phyloP scores from a whole-genome alignment of 345 rosid genomes.

The Ailanthus altissimus region DNA sequence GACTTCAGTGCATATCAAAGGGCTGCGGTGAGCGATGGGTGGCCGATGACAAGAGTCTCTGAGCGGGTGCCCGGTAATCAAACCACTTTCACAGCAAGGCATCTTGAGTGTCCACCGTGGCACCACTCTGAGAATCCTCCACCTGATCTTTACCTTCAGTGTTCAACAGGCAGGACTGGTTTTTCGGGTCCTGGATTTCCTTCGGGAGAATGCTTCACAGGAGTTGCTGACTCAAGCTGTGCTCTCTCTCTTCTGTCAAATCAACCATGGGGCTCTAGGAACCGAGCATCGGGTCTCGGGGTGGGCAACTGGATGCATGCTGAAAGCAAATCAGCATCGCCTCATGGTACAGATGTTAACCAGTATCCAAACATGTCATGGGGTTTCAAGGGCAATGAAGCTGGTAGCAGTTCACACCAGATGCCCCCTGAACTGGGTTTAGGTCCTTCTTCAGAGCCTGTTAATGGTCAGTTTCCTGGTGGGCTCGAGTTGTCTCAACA shows the following conservation, averaged over 20 bases:
- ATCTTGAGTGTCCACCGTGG: slow-evolving; percentile 40
- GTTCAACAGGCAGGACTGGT: slow-evolving; percentile 51
- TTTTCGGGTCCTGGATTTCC: slow-evolving; percentile 49
- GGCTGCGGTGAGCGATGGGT: slow-evolving; percentile 39
- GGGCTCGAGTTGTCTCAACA: slow-evolving; percentile 60
- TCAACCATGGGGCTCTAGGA: slow-evolving; percentile 61
- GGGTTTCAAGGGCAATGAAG: slow-evolving; percentile 54
- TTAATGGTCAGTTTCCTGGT: slow-evolving; percentile 38
- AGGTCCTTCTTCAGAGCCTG: slow-evolving; percentile 50
- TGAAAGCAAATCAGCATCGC: slow-evolving; percentile 43
- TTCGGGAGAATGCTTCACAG: slow-evolving; percentile 69
- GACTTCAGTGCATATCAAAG: slow-evolving; percentile 55
- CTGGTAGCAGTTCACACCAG: slow-evolving; percentile 36
- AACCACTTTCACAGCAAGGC: slow-evolving; percentile 33
- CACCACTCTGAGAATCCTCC: slow-evolving; percentile 52
- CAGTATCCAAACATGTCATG: slow-evolving; percentile 54
- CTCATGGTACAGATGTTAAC: slow-evolving; percentile 40
- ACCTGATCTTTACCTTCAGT: slow-evolving; percentile 49
- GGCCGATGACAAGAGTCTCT: slow-evolving; percentile 40
- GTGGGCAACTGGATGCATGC: slow-evolving; percentile 39
- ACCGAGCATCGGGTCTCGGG: slow-evolving; percentile 40
- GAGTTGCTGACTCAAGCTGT: slow-evolving; percentile 70
- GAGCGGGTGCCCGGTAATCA: slow-evolving; percentile 33
- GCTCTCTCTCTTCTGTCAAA: slow-evolving; percentile 99
- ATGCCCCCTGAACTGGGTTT: slow-evolving; percentile 53